Evolutionary conservation across 2,329 filamentous ascomycete genomes (phyloP).

Genomic region (Aureobasidium vineae): DNA sequence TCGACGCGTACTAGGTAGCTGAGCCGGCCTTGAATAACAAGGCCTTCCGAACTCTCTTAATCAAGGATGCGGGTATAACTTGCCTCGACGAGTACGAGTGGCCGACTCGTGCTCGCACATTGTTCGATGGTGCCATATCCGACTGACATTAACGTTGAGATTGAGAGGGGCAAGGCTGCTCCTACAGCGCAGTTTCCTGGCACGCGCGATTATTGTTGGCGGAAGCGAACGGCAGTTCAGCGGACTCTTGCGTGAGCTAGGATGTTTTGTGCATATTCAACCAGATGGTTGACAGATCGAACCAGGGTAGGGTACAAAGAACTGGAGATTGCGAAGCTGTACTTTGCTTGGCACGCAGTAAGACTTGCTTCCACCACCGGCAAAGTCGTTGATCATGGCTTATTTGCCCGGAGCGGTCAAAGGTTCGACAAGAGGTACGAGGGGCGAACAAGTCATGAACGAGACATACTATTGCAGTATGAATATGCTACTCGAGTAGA

Average conservation of each 20-base stretch:
- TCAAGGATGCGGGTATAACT: background rate
- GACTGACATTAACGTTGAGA: constrained; percentile 18
- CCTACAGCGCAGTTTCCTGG: background rate
- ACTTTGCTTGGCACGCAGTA: constrained; percentile 8
- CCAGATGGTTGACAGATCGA: constrained; percentile 9
- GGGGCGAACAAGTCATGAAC: constrained; percentile 6
- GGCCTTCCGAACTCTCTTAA: constrained; percentile 5
- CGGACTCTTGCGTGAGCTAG: constrained; percentile 14
- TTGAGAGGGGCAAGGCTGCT: background rate
- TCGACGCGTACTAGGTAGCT: constrained; percentile 16
- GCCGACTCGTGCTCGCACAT: constrained; percentile 8
- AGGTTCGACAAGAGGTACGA: background rate
- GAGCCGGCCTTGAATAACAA: background rate
- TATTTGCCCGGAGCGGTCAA: background rate
- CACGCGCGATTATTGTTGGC: constrained; percentile 16
- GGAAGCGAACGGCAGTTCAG: constrained; percentile 19
- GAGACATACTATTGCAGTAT: constrained; percentile 13
- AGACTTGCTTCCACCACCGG: background rate
- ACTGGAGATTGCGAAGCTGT: constrained; percentile 2
- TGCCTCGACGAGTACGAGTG: constrained; percentile 8
- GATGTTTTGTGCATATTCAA: constrained; percentile 19
- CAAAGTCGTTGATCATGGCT: constrained; percentile 2
- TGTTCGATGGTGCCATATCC: background rate
- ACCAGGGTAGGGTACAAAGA: background rate
- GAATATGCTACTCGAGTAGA: constrained; percentile 4